Evolutionary conservation across 805 yeast genomes (phyloP).

Genomic region (Sugiyamaella mastotermitis): DNA sequence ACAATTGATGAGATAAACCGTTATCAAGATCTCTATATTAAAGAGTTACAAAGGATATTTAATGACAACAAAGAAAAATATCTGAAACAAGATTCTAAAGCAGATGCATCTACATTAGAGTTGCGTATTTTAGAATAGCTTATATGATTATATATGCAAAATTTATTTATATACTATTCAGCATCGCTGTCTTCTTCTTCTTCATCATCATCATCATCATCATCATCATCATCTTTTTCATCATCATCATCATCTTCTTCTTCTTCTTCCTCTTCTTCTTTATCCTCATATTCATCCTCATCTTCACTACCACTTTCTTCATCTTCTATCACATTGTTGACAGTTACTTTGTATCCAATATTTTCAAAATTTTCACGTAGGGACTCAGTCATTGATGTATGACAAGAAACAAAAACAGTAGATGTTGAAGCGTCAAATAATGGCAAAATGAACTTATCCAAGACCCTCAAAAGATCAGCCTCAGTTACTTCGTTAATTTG

Average conservation of each 20-base stretch:
- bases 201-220: constrained; percentile 23
- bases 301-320: constrained; percentile 21
- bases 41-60: constrained; percentile 13
- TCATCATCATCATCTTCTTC: constrained; percentile 20
- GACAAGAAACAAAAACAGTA: constrained; percentile 63
- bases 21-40: constrained; percentile 65
- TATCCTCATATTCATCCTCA: constrained; percentile 24
- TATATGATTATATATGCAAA: neutral
- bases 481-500: constrained; percentile 45
- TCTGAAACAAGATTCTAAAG: constrained; percentile 6
- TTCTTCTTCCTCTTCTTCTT: constrained; percentile 21
- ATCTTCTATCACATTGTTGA: constrained; percentile 46
- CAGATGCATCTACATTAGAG: constrained; percentile 1
- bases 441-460: constrained; percentile 56
- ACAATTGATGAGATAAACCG: constrained; percentile 49
- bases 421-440: constrained; percentile 55
- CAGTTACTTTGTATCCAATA: constrained; percentile 54
- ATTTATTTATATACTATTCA: constrained; percentile 21
- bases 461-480: constrained; percentile 39
- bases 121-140: constrained; percentile 15
- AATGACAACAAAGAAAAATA: constrained; percentile 14
- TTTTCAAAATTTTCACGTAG: constrained; percentile 42
- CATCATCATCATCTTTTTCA: constrained; percentile 18
- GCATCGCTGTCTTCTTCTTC: constrained; percentile 19
- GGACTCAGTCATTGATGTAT: constrained; percentile 52